phyloP scores from a whole-genome alignment of 2,329 filamentous ascomycete species.

The Pestalotiopsis fici region DNA sequence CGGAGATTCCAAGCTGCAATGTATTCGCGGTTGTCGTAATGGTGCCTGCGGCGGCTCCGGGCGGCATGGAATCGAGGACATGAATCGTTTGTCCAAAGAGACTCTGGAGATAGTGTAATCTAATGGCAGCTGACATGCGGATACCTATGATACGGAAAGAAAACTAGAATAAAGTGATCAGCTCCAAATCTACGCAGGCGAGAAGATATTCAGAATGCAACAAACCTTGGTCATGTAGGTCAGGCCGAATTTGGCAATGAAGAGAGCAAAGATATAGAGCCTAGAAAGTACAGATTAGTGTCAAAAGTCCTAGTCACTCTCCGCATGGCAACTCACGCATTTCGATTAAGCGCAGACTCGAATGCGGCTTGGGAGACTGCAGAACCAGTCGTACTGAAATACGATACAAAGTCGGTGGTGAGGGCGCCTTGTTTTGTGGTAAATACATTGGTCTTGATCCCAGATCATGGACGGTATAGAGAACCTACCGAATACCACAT shows the following conservation, averaged over 20 bases:
- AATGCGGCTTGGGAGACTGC: constrained; percentile 36
- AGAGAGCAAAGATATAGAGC: constrained; percentile 71
- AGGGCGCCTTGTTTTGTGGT: constrained; percentile 36
- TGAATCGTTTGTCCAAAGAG: constrained; percentile 68
- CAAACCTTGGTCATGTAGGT: constrained; percentile 62
- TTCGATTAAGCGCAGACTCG: constrained; percentile 38
- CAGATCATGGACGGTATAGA: neutral
- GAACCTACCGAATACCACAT: constrained; percentile 54
- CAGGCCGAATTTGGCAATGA: constrained; percentile 64
- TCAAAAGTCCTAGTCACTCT: neutral
- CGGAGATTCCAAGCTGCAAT: constrained; percentile 65
- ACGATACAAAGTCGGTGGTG: constrained; percentile 49
- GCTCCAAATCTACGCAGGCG: neutral
- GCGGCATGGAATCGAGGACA: constrained; percentile 66
- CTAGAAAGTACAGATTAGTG: constrained; percentile 29
- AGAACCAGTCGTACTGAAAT: constrained; percentile 31
- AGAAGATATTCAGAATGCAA: neutral
- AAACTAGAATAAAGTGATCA: constrained; percentile 37
- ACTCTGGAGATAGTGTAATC: constrained; percentile 64
- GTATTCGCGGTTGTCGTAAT: constrained; percentile 66
- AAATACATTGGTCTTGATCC: constrained; percentile 8
- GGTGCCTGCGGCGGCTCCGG: constrained; percentile 61
- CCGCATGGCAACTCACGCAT: constrained; percentile 37
- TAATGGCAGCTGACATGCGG: constrained; percentile 60
- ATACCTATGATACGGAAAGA: constrained; percentile 63